phyloP scores from a whole-genome alignment of 108 stramenopile genomes.

The Discostella pseudostelligera region DNA sequence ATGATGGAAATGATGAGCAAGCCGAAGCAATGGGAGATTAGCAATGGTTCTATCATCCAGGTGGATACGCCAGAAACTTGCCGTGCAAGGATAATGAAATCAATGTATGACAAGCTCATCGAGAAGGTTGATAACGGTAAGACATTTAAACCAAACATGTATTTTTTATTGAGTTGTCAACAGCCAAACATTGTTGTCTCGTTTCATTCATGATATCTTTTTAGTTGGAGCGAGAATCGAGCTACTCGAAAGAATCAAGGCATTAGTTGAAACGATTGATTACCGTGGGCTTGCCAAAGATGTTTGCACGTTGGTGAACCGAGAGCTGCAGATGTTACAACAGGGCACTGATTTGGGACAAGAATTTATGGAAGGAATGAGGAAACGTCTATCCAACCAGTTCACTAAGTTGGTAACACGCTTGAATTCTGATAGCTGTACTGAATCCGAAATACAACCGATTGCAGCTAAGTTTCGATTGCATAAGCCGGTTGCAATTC shows the following conservation, averaged over 20 bases:
- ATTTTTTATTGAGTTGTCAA: too few relatives aligned
- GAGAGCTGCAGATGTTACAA: slow-evolving; percentile 37
- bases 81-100: slow-evolving; percentile 33
- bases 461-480: too few relatives aligned
- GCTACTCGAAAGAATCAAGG: slow-evolving; percentile 18
- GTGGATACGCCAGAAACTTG: slow-evolving; percentile 32
- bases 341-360: slow-evolving; percentile 33
- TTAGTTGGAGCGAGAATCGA: slow-evolving; percentile 21
- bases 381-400: slow-evolving; percentile 19
- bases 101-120: slow-evolving; percentile 21
- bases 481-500: too few relatives aligned
- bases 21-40: slow-evolving; percentile 22
- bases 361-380: slow-evolving; percentile 28
- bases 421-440: slow-evolving; percentile 3
- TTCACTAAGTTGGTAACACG: slow-evolving; percentile 24
- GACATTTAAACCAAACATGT: background rate
- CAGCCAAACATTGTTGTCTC: background rate
- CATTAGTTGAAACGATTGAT: slow-evolving; percentile 19
- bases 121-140: slow-evolving; percentile 21
- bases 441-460: background rate
- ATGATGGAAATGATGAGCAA: slow-evolving; percentile 15
- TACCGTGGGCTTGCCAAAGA: slow-evolving; percentile 23
- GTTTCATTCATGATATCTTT: background rate
- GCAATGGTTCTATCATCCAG: slow-evolving; percentile 13
- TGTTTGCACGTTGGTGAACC: slow-evolving; percentile 18